Base-by-base conservation (phyloP, 1,284 basidiomycete species). In the Sphaerobolus stellatus region DNA sequence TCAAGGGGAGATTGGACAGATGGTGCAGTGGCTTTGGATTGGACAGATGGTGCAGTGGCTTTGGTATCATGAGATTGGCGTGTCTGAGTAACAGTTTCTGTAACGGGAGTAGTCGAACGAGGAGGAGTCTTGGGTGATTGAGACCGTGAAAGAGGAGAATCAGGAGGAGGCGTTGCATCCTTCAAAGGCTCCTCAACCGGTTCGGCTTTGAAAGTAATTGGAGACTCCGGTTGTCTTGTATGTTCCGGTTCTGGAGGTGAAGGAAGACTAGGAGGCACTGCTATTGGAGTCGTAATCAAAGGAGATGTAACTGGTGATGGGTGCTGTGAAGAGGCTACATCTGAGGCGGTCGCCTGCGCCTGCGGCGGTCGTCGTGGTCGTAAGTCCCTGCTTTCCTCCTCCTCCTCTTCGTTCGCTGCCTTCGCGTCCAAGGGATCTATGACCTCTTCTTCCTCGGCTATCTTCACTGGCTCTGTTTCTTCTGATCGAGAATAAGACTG, bases 1-100 rank as follows among this genome's bases (percentile, higher is more conserved):
- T 83, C 83, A 31, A 88, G 69, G 25, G 88, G 86, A 4, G 75
- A 76, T 22, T 80, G 76, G 31, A 79, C 68, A 5, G 72, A 58
- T 9, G 67, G 54, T 71, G 44, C 13, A 58, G 43, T 34, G 68
- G 63, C 4, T 61, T 57, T 28, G 52, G 64, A 27, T 60, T 45
- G 25, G 65, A 53, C 13, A 61, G 46, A 18, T 49, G 47, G 55
- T 50, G 33, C 41, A 8, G n/a, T 64, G 59, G 25, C 56, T 18
- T 18, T 57, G 57, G 28, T 38, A 50, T 43, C 59, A 29, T 55
- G 18, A 50, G 11, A 50, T 63, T 6, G 74, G 16, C 16, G 70
- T 56, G 73, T 66, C 53, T 77, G 77, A 25, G 72, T 75, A 14
- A 72, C 73, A 18, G 66, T 72, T 64, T 77, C 73, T 27, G 68